phyloP scores from a whole-genome alignment of 768 basidiomycete species.

The Agaricus blazei region DNA sequence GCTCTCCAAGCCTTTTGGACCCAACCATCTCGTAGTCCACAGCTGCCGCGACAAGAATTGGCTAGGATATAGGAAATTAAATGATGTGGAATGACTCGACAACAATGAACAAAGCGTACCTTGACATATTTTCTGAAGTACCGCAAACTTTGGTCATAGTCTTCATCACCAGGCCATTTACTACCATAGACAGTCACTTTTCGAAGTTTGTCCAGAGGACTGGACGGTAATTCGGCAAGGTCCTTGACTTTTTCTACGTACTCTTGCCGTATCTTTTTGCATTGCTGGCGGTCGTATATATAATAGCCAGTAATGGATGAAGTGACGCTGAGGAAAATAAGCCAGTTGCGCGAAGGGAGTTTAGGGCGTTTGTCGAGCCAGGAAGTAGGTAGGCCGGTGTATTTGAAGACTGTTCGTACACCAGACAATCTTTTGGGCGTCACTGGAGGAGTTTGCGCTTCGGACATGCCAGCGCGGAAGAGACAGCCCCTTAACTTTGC shows the following conservation, averaged over 20 bases:
- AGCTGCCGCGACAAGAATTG: slow-evolving; percentile 89
- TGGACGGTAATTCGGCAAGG: slow-evolving; percentile 64
- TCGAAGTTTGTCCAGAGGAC: slow-evolving; percentile 61
- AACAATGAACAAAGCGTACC: slow-evolving; percentile 43
- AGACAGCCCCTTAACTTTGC: neutral
- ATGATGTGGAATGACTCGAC: slow-evolving; percentile 6
- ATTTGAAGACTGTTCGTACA: slow-evolving; percentile 54
- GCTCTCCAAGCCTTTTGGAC: slow-evolving; percentile 82
- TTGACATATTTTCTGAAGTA: slow-evolving; percentile 98
- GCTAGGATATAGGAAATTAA: slow-evolving; percentile 42
- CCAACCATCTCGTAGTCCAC: slow-evolving; percentile 85
- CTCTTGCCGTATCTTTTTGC: slow-evolving; percentile 67
- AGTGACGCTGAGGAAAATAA: slow-evolving; percentile 82
- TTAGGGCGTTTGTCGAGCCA: slow-evolving; percentile 84
- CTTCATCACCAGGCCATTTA: slow-evolving; percentile 95
- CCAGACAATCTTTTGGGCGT: slow-evolving; percentile 39
- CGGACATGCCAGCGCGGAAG: slow-evolving; percentile 20
- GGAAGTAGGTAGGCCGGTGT: slow-evolving; percentile 65
- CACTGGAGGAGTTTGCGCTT: slow-evolving; percentile 17
- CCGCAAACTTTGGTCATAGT: slow-evolving; percentile 74
- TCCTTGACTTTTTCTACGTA: slow-evolving; percentile 79
- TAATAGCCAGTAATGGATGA: slow-evolving; percentile 68
- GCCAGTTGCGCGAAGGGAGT: slow-evolving; percentile 90
- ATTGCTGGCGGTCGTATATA: slow-evolving; percentile 82
- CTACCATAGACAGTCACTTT: slow-evolving; percentile 83